Base-by-base conservation (phyloP, 148 eudicot species). In the Vaccinium myrtillus region DNA sequence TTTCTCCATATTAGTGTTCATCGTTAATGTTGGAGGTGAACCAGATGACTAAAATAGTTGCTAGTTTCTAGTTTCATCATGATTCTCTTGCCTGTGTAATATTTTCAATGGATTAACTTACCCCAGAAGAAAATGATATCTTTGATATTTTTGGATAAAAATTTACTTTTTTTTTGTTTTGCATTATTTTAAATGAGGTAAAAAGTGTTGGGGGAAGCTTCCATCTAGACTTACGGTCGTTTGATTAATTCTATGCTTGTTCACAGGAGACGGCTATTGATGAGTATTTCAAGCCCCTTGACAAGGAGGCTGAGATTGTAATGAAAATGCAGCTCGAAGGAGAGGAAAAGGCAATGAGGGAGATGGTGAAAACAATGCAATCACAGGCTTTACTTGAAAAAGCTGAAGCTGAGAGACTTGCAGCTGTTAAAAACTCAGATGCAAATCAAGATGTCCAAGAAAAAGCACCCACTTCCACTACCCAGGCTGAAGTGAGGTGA, bases 221-320 rank as follows among this genome's bases (percentile, higher is more conserved):
- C 75, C 4, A 27, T 56, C 61, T 56, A 56, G 61, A 56, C 61
- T 18, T 71, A 6, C n/a, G 36, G 21, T 19, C 12, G 51, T 36
- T 55, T 83, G 75, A 16, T 67, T 67, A n/a, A 25, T 76, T 73
- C 15, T 54, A 30, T 85, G 10, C 11, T 48, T 55, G 30, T 61
- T 16, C 84, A 69, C 91, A 97, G 99, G 99, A 97, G 86, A 78
- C 90, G 30, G 92, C 94, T 77, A 94, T 95, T 55, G 93, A 94
- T 14, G 90, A 97, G 15, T 92, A 94, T 81, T 94, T 97, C 74
- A 93, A 90, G 85, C 98, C 98, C 30, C 84, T 97, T 50, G 98
- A 95, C 92, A 92, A 93, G 86, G 93, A 95, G 46, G 98, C 94
- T 79, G 96, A 90, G 85, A 78, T 87, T 80, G 75, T 97, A 54